Base-by-base conservation (phyloP, 495 filamentous ascomycete genomes). In the Penicillium samsonianum region DNA sequence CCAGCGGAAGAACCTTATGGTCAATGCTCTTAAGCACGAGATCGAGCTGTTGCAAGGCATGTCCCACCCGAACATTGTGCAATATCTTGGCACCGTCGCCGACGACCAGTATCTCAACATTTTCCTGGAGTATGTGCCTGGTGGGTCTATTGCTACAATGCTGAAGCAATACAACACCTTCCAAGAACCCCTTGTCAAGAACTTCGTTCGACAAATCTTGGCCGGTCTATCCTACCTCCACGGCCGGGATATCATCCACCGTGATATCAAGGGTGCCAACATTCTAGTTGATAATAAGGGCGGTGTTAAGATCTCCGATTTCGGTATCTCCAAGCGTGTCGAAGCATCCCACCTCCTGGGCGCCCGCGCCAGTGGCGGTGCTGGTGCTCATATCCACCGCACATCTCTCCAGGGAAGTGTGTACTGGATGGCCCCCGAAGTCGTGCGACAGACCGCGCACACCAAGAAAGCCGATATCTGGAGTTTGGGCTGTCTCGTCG, bases 401-500 rank as follows among this genome's bases (percentile, higher is more conserved):
- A 92, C 95, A 3, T 97, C 93, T 2, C 79, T 99, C 12, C 94
- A 99, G 65, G 94, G 94, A 28, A 96, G 91, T 53, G 94, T 99
- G 44, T 99, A 97, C 74, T 99, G 94, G 94, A 99, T 99, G 94
- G 94, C 94, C 3, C 94, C 94, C 26, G 94, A 99, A 73, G 94
- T 99, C 30, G 95, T 99, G 50, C 92, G 91, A 59, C 94, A 98
- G 73, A 97, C 93, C 1, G 90, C 91, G 0, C 96, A 99, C 70
- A 98, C 94, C 0, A 91, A 93, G 69, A 99, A 99, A 75, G 94
- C 95, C n/a, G 94, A 99, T 70, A 98, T 99, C 67, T 99, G 94
- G 94, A 95, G 90, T 53, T 80, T 99, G 33, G 94, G 94, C 22
- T 99, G 94, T 72, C 77, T 99, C 19, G 89, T 99, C 44, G 94